Base-by-base conservation (phyloP, 352 stramenopile genomes). In the Achlya hypogyna region DNA sequence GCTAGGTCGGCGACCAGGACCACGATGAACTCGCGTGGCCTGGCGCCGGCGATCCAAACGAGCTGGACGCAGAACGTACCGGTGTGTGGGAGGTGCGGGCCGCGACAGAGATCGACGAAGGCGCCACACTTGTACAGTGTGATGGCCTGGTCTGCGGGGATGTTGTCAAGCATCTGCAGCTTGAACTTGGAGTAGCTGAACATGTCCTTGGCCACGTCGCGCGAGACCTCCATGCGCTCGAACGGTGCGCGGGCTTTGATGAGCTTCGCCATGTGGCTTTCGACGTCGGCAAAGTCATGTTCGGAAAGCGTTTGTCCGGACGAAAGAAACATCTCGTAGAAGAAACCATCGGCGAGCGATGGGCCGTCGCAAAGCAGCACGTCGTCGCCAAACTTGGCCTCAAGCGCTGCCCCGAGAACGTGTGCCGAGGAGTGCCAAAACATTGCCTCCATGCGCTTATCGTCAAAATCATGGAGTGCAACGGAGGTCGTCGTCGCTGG, bases 361-460 rank as follows among this genome's bases (percentile, higher is more conserved):
- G 98, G 97, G 32, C 98, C 97, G 71, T 92, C 83, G 34, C 72
- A 84, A 6, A 99, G 96, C 27, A 93, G 98, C 31, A 99, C 87
- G 64, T 98, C 92, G 53, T 90, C 91, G 47, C 96, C 89, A 78
- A 98, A 99, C 71, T 98, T 89, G 54, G 93, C 81, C 72, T 99
- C 98, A 40, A 99, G 85, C 18, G 96, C 96, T 76, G 85, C 93
- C 27, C 98, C 98, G 47, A 99, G 82, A n/a, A 99, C 93, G 74
- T 99, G 98, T 0, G 97, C 96, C 0, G 91, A 98, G n/a, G 96
- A 99, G 76, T 99, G 98, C 98, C 97, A 99, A 72, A 99, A 98
- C 4, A 97, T 77, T 56, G 78, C 70, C 43, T 70, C 22, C 52
- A 63, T 65, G 2, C 34, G 18, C 28, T 9, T 29, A 27, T 63